phyloP scores from a whole-genome alignment of 106 monocot species.

The Dendrobium chrysotoxum region DNA sequence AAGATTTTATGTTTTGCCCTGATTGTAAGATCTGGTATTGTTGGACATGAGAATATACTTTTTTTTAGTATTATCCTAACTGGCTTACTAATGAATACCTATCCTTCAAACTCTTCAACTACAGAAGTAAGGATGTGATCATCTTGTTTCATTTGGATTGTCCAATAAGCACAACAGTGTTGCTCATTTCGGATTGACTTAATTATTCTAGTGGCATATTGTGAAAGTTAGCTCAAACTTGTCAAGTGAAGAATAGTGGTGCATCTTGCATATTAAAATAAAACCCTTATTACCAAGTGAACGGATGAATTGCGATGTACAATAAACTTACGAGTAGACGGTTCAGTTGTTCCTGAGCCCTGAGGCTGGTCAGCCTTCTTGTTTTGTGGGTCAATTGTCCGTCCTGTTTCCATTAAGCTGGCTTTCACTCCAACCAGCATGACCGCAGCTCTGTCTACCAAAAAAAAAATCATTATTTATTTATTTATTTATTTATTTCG shows the following conservation, averaged over 20 bases:
- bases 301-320: background rate
- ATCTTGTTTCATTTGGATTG: background rate
- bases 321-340: background rate
- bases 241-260: background rate
- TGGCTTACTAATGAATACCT: background rate
- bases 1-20: background rate
- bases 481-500: no score
- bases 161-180: background rate
- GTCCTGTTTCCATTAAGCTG: background rate
- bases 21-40: background rate
- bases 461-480: no score
- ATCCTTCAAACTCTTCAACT: background rate
- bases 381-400: background rate
- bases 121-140: background rate
- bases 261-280: background rate
- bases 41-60: background rate
- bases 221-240: background rate
- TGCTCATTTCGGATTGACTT: background rate
- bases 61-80: background rate
- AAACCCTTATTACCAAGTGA: background rate
- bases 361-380: background rate
- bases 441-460: no score
- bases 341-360: background rate
- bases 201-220: conserved; percentile 2
- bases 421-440: no score